Conservation (phyloP, 345 rosid species). For the Citrus australasica region DNA sequence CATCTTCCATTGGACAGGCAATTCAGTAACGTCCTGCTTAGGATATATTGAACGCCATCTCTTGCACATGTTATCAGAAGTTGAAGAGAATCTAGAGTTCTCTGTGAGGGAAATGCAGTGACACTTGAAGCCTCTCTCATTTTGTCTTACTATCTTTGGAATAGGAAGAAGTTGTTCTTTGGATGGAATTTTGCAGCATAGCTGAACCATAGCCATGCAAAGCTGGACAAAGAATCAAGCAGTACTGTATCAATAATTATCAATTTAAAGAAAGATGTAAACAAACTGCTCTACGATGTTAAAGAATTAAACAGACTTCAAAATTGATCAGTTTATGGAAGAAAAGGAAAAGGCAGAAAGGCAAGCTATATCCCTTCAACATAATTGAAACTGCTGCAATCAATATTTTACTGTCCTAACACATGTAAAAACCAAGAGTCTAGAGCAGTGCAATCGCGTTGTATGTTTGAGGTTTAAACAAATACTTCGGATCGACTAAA, state of each 20-base stretch:
- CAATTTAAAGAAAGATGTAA: background rate
- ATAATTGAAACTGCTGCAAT: background rate
- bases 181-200: conserved; percentile 40
- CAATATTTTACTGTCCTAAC: background rate
- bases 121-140: conserved; percentile 20
- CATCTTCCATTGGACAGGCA: background rate
- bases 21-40: conserved; percentile 15
- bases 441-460: too few species aligned
- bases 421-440: too few species aligned
- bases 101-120: conserved; percentile 12
- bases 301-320: background rate
- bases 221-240: conserved; percentile 21
- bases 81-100: conserved; percentile 22
- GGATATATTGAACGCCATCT: conserved; percentile 19
- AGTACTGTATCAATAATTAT: background rate
- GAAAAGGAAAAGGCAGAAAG: background rate
- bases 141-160: conserved; percentile 13
- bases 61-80: conserved; percentile 4
- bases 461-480: background rate
- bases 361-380: background rate
- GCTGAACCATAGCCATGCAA: conserved; percentile 46
- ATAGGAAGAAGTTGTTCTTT: conserved; percentile 27
- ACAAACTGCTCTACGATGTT: background rate
- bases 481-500: background rate
- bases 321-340: background rate